Evolutionary conservation across 257 asterid species (phyloP).

Genomic region (Cynanchum wilfordii): DNA sequence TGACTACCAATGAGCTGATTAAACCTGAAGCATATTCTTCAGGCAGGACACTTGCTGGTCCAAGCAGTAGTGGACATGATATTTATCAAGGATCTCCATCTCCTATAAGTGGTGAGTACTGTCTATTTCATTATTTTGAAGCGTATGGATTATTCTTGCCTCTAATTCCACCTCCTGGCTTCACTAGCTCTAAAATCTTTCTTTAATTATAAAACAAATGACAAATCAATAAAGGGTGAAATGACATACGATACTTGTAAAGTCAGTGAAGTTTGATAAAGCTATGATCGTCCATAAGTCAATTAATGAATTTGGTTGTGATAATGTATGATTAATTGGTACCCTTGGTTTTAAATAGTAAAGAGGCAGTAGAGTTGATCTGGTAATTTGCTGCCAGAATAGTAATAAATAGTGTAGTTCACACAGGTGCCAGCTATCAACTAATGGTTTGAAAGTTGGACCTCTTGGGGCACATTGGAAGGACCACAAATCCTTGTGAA

Average conservation of each 20-base stretch:
- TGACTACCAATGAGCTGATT: conserved; percentile 58
- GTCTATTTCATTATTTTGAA: background rate
- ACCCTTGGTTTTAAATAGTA: background rate
- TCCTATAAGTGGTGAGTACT: conserved; percentile 37
- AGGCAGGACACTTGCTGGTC: conserved; percentile 44
- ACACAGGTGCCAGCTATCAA: background rate
- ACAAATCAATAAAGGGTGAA: background rate
- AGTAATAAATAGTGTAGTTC: background rate
- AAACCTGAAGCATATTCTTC: conserved; percentile 57
- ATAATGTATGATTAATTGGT: background rate
- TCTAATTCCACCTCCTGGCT: background rate
- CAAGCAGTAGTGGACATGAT: conserved; percentile 62
- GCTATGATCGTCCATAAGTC: background rate
- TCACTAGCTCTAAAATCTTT: background rate
- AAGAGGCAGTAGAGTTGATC: background rate
- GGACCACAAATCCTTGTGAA: background rate
- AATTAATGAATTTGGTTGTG: background rate
- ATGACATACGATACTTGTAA: background rate
- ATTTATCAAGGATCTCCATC: conserved; percentile 54
- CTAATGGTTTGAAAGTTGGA: background rate
- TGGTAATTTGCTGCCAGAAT: background rate
- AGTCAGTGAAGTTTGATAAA: background rate
- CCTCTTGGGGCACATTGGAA: background rate
- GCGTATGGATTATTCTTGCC: background rate
- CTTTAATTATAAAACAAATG: background rate